Evolutionary conservation across 257 asterid genomes (phyloP), one percentile per base, ranked within the genome.

Genomic region (Catharanthus roseus): DNA sequence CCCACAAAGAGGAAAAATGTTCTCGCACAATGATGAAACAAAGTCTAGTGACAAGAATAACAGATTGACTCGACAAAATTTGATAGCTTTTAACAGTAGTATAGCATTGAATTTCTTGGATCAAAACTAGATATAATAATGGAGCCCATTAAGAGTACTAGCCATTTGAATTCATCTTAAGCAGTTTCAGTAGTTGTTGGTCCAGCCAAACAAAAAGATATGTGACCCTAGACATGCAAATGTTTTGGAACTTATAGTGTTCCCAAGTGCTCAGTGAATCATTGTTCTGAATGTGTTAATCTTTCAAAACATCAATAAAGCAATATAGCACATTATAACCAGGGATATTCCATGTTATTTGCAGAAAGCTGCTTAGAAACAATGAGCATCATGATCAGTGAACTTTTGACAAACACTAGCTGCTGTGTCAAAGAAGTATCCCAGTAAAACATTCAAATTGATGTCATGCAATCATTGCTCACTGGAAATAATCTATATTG

Each of bases 181-280:
- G 47, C 23, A 45, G n/a, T 51, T 13, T 21, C 16, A 21, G 24
- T 71, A 50, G 60, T 47, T 58, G 45, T 10, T 10, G 13, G 13
- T 33, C 66, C 31, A 60, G n/a, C 24, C 42, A 60, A 71, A 23
- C 55, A 71, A 28, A n/a, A 71, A 38, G 58, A 44, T 47, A 49
- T 31, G 18, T 9, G 60, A 23, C 12, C 42, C 10, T 29, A 26
- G 67, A 21, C 58, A 69, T 23, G 54, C 26, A 36, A 71, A 38
- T 57, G 45, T 39, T 71, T 45, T 38, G 34, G 50, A 70, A 42
- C 38, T 28, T 28, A 42, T 24, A 55, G 9, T 56, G 57, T 44
- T 19, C 10, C n/a, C 74, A 12, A 26, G 11, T 56, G 65, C 18
- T n/a, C 23, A 34, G 12, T 19, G 31, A 11, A 68, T 31, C 47